Evolutionary conservation across 495 filamentous ascomycete genomes (phyloP), one percentile per base, ranked within the genome.

Genomic region (Aspergillus taichungensis): DNA sequence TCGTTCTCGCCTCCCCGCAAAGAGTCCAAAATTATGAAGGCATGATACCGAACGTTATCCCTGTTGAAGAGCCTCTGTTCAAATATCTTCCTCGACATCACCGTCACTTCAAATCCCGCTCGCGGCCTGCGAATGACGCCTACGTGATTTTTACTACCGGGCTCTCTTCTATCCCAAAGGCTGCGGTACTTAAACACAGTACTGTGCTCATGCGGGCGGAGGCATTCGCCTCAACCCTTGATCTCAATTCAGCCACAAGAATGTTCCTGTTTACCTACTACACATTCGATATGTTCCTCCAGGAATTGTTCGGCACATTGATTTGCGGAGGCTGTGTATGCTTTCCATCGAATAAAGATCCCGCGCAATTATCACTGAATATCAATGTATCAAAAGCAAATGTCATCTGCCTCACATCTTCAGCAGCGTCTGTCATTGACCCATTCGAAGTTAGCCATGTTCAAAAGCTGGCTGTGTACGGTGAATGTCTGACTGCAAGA

Each of bases 111-210:
- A 54, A 2, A 14, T 46, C 6, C 35, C 53, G 1, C 39, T 46
- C 5, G 56, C 60, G 24, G 49, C 41, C 55, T 9, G 60, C 49
- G 1, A 54, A 69, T 42, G 46, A 66, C 41, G 52, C 50, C 11
- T 85, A 76, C 50, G 58, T 81, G n/a, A 64, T 78, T 14, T 82
- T 74, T 49, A 82, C 81, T 5, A 74, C 73, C 35, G 69, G 68
- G 0, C 57, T 54, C 10, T 69, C 59, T 18, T 57, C 47, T 61
- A 68, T 37, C 48, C 66, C 77, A 0, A 67, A 64, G 18, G 60
- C 54, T 4, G 55, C 71, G 9, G 50, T 68, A 0, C 58, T 71
- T 3, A 59, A 66, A 8, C 70, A 74, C 40, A 29, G 45, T 9
- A 52, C 73, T 9, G 57, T 72, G 13, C 47, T 78, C n/a, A 60